A percentile compares a stretch with the other conserved stretches of the same genome.
Evolutionary conservation across 192 early-diverging fungal species (phyloP).

Genomic region (Backusella parvicylindrica): DNA sequence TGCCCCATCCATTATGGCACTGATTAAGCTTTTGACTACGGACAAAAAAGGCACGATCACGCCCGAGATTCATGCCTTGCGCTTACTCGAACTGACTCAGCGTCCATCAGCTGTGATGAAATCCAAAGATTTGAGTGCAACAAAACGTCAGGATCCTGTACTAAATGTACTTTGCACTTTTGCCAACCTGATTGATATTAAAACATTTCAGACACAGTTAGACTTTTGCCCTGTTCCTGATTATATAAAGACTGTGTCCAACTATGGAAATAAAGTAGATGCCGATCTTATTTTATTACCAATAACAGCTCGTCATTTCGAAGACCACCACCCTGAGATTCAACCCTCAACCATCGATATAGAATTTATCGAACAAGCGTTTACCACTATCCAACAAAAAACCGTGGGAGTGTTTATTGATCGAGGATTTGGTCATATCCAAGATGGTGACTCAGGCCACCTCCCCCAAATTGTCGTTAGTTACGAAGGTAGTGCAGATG

Average conservation of each 20-base stretch:
- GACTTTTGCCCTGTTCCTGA: slow-evolving; percentile 57
- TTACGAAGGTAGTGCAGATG: slow-evolving; percentile 72
- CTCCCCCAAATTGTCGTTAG: slow-evolving; percentile 63
- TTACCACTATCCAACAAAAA: slow-evolving; percentile 30
- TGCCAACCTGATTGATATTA: slow-evolving; percentile 67
- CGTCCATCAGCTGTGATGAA: slow-evolving; percentile 80
- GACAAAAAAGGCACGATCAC: slow-evolving; percentile 7
- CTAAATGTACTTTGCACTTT: slow-evolving; percentile 83
- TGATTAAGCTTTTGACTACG: slow-evolving; percentile 52
- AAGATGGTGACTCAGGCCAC: slow-evolving; percentile 40
- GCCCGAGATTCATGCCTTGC: slow-evolving; percentile 55
- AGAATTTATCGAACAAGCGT: slow-evolving; percentile 10
- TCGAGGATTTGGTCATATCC: slow-evolving; percentile 57
- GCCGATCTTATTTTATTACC: slow-evolving; percentile 73
- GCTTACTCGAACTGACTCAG: slow-evolving; percentile 76
- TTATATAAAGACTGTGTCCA: slow-evolving; percentile 64
- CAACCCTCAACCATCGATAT: neutral
- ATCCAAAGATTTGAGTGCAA: slow-evolving; percentile 62
- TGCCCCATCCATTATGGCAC: slow-evolving; percentile 69
- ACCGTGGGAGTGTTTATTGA: slow-evolving; percentile 65
- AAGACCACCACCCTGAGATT: neutral
- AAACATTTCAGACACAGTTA: slow-evolving; percentile 54
- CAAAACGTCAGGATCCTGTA: slow-evolving; percentile 65
- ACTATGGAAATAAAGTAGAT: slow-evolving; percentile 50
- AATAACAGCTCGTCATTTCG: slow-evolving; percentile 41